Conservation (phyloP, 2,329 filamentous ascomycete genomes). For the Eutypa lata region DNA sequence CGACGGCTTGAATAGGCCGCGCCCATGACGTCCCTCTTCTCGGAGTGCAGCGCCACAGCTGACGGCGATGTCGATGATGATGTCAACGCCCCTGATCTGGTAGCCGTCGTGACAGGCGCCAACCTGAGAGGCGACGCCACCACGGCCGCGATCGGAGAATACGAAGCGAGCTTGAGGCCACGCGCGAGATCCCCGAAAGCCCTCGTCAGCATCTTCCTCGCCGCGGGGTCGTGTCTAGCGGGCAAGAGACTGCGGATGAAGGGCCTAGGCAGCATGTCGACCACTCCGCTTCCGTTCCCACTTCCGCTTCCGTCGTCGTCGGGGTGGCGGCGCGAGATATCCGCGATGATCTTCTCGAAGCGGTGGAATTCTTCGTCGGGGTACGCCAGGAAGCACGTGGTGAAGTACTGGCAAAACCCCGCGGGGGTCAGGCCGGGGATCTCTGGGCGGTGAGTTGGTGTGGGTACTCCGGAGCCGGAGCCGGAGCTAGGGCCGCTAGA, state of each 20-base stretch:
- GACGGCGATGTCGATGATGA: too few relatives aligned
- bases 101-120: background rate
- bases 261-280: conserved; percentile 75
- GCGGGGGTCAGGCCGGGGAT: conserved; percentile 63
- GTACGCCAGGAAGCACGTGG: conserved; percentile 68
- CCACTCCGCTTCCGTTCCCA: conserved; percentile 59
- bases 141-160: background rate
- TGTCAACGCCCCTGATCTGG: too few relatives aligned
- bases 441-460: conserved; percentile 38
- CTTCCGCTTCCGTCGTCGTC: conserved; percentile 13
- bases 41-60: too few relatives aligned
- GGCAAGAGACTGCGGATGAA: conserved; percentile 74
- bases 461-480: too few relatives aligned
- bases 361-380: conserved; percentile 73
- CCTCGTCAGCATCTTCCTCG: conserved; percentile 58
- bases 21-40: too few relatives aligned
- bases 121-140: background rate
- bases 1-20: too few relatives aligned
- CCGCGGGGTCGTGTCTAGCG: conserved; percentile 48
- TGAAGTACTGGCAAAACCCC: conserved; percentile 73
- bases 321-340: conserved; percentile 49
- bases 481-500: background rate
- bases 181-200: conserved; percentile 46
- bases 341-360: conserved; percentile 63
- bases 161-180: conserved; percentile 10